Evolutionary conservation across 2,329 filamentous ascomycete genomes (phyloP), one percentile per base, ranked within the genome.

Genomic region (Sclerotinia trifoliorum): DNA sequence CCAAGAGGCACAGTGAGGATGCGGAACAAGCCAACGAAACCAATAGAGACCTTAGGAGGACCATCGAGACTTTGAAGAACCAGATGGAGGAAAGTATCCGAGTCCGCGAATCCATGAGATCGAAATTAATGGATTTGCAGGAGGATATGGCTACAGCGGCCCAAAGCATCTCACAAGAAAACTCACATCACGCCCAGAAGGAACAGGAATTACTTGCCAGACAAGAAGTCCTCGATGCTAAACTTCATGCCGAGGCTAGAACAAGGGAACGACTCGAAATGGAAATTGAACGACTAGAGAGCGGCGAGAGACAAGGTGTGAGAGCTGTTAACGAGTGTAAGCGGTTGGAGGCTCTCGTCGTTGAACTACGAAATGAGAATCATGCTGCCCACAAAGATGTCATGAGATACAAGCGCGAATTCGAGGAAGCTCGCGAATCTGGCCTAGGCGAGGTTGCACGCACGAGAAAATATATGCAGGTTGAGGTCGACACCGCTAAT

Each of bases 41-140:
- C 71, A 93, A 92, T 73, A 92, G 90, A 78, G 89, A 90, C 72
- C 82, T 97, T 68, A 88, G 89, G 73, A 88, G 86, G 76, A 88
- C 89, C 42, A 87, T 96, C 68, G 87, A 89, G 70, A 89, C 88
- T 29, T 83, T 97, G 67, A 88, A 89, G 70, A 86, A 86, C 57
- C 93, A 96, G 77, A 86, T 95, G 54, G 89, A 95, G 75, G 94
- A 97, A 80, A 94, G 93, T 75, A 88, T 94, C 76, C 88, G 90
- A 71, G 86, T 96, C 69, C 90, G 93, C 68, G 92, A 97, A 77
- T 88, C 85, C 70, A 94, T 96, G 86, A 90, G 93, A 73, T 83
- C 84, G 77, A 96, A 95, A 79, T 91, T 97, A 75, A 87, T 94
- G 74, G 88, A 88, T 69, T 83, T 99, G 51, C 94, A 98, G 79